Evolutionary conservation across 1,284 basidiomycete genomes (phyloP).

Genomic region (Fistulinella staudtii): DNA sequence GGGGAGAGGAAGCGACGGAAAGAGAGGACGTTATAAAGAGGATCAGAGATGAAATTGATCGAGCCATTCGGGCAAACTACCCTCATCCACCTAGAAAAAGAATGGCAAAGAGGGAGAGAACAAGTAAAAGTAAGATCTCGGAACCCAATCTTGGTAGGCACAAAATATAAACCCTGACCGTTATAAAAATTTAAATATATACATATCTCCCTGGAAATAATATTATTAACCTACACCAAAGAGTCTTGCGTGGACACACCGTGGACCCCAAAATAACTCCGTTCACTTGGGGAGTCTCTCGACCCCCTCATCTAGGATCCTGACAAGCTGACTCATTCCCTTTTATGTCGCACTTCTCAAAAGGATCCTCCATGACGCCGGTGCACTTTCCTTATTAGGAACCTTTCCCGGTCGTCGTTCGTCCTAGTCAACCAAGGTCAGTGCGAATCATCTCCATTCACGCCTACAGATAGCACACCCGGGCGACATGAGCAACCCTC

Average conservation of each 20-base stretch:
- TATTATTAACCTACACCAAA: background rate
- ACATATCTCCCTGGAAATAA: background rate
- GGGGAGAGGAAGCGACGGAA: constrained; percentile 9
- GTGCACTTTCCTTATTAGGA: constrained; percentile 7
- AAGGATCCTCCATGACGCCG: constrained; percentile 16
- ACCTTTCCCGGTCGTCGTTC: background rate
- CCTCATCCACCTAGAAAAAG: background rate
- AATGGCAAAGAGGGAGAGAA: background rate
- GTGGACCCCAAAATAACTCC: constrained; percentile 13
- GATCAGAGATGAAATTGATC: constrained; percentile 23
- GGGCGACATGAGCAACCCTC: no score
- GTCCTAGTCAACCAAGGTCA: no score
- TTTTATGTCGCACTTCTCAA: constrained; percentile 20
- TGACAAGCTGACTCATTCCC: constrained; percentile 8
- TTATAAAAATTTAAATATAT: background rate
- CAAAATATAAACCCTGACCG: background rate
- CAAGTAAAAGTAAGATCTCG: constrained; percentile 10
- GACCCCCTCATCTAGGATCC: background rate
- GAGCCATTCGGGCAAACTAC: constrained; percentile 13
- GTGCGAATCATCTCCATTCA: background rate
- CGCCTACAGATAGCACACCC: no score
- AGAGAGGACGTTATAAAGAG: constrained; percentile 27
- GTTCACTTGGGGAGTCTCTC: background rate
- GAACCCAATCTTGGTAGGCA: constrained; percentile 25
- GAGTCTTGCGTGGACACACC: constrained; percentile 2